Percentiles rank a stretch among this genome's conserved stretches.
Evolutionary conservation across 2,329 filamentous ascomycete species (phyloP).

Genomic region (Aspergillus sp.): DNA sequence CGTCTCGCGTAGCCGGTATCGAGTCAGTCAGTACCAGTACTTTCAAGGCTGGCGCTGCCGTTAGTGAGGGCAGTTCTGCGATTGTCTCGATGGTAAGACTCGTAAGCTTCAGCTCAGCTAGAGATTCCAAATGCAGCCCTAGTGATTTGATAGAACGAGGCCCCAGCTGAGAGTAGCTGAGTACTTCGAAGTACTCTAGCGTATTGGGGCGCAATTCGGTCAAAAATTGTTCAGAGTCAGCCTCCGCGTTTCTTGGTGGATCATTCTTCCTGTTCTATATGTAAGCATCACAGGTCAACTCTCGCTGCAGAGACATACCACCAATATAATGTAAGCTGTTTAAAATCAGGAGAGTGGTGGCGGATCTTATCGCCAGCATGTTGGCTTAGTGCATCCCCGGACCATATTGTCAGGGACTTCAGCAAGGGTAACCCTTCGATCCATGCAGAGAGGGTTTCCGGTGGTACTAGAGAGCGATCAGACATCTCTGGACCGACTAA

Average conservation of each 20-base stretch:
- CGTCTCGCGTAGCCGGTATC: slow-evolving; percentile 48
- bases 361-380: slow-evolving; percentile 58
- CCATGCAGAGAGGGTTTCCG: slow-evolving; percentile 59
- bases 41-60: slow-evolving; percentile 42
- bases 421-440: slow-evolving; percentile 60
- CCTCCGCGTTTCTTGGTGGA: slow-evolving; percentile 52
- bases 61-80: slow-evolving; percentile 31
- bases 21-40: slow-evolving; percentile 53
- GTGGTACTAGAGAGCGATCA: slow-evolving; percentile 44
- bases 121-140: slow-evolving; percentile 55
- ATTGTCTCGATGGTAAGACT: slow-evolving; percentile 52
- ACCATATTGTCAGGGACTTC: slow-evolving; percentile 60
- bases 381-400: slow-evolving; percentile 61
- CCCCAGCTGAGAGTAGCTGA: slow-evolving; percentile 58
- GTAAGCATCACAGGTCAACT: slow-evolving; percentile 8
- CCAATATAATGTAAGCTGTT: slow-evolving; percentile 59
- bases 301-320: slow-evolving; percentile 38
- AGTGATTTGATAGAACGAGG: slow-evolving; percentile 57
- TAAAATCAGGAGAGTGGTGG: slow-evolving; percentile 62
- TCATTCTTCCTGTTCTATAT: slow-evolving; percentile 35
- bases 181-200: slow-evolving; percentile 60
- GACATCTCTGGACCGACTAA: background rate
- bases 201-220: slow-evolving; percentile 57
- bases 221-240: slow-evolving; percentile 61
- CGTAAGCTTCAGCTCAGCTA: slow-evolving; percentile 56